A percentile compares a stretch with the other conserved stretches of the same genome.
Evolutionary conservation across 179 eudicot genomes (phyloP).

Genomic region (Beta corolliflora): DNA sequence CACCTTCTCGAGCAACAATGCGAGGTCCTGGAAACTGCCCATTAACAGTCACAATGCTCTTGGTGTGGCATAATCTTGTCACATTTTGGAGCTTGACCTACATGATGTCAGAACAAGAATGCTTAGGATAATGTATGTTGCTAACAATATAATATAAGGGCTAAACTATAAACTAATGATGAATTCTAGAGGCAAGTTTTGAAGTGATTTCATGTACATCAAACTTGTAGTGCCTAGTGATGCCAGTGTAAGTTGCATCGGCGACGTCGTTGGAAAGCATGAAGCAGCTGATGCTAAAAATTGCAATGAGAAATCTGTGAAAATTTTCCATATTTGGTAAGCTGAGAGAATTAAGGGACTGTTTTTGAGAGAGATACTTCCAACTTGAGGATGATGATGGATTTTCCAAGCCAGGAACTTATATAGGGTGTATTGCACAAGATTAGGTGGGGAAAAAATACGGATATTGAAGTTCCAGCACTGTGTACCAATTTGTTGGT

Average conservation of each 20-base stretch:
- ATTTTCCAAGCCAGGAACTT: not conserved
- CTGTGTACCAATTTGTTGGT: conserved; percentile 24
- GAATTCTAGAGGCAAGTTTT: too few relatives aligned
- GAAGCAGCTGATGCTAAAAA: conserved; percentile 19
- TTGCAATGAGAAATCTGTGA: not conserved
- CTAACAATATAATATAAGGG: not conserved
- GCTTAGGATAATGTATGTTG: not conserved
- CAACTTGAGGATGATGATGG: conserved; percentile 5
- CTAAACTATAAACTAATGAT: too few relatives aligned
- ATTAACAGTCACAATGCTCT: conserved; percentile 38
- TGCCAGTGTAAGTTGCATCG: conserved; percentile 26
- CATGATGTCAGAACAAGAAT: not conserved
- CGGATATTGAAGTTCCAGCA: conserved; percentile 16
- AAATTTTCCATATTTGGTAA: conserved; percentile 18
- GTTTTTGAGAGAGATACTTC: too few relatives aligned
- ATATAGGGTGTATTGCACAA: conserved; percentile 15
- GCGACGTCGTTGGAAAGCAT: not conserved
- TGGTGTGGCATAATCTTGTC: conserved; percentile 40
- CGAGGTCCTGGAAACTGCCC: conserved; percentile 48
- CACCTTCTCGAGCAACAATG: conserved; percentile 43
- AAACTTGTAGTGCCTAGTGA: conserved; percentile 38
- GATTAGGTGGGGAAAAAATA: conserved; percentile 21
- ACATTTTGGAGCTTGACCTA: conserved; percentile 37
- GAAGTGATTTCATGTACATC: conserved; percentile 25
- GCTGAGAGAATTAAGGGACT: not conserved